Conservation (phyloP, 805 yeast genomes). For the Maudiozyma barnettii region DNA sequence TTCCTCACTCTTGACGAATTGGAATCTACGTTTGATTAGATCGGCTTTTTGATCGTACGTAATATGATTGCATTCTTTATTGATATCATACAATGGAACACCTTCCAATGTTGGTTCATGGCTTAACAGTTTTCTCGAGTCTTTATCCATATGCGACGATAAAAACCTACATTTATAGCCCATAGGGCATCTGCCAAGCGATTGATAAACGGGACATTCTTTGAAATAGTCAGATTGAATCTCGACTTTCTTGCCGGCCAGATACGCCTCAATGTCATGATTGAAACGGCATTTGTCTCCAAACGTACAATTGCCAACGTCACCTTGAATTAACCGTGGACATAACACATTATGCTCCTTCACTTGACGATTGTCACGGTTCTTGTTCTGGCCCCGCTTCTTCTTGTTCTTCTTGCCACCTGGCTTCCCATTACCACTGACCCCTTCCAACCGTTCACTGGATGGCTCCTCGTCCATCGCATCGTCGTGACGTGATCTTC, state of each 20-base stretch:
- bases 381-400: constrained; percentile 74
- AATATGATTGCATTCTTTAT: constrained; percentile 59
- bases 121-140: constrained; percentile 24
- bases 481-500: too few relatives aligned
- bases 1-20: constrained; percentile 46
- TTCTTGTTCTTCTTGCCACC: constrained; percentile 32
- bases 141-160: constrained; percentile 51
- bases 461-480: constrained; percentile 35
- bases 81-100: constrained; percentile 21
- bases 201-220: constrained; percentile 70
- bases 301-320: constrained; percentile 41
- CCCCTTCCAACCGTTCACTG: constrained; percentile 34
- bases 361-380: constrained; percentile 62
- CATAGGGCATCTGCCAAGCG: constrained; percentile 83
- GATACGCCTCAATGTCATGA: constrained; percentile 63
- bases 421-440: constrained; percentile 23
- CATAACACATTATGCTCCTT: constrained; percentile 61
- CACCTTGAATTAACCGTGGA: constrained; percentile 47
- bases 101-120: constrained; percentile 25
- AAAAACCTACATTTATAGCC: constrained; percentile 93
- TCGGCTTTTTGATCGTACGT: constrained; percentile 31
- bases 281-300: constrained; percentile 70
- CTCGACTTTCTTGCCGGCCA: constrained; percentile 60
- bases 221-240: constrained; percentile 40
- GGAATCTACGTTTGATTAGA: constrained; percentile 44